These are phyloP conservation scores for Fusarium compactum DNA, from an alignment of 2,329 filamentous ascomycete genomes.

Conservation along the genomic window DNA sequence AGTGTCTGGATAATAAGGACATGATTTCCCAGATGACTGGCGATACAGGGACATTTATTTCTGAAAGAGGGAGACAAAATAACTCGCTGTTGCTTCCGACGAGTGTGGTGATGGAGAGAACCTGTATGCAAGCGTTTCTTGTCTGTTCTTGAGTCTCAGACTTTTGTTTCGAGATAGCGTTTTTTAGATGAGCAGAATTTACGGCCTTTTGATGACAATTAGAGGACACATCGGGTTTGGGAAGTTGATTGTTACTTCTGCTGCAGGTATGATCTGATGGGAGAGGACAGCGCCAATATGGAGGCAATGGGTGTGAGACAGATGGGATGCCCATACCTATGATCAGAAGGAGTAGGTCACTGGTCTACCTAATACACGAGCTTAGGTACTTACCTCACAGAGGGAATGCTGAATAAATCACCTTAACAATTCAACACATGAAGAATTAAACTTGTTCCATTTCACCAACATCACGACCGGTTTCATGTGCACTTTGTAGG, in stretches of 20 bases:
- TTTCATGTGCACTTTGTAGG: not conserved
- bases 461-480: not conserved
- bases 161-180: not conserved
- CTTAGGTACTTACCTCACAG: not conserved
- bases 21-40: not conserved
- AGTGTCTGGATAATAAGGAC: not conserved
- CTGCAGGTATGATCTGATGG: not conserved
- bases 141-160: not conserved
- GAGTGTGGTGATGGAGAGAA: not conserved
- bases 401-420: not conserved
- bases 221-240: constrained; percentile 2
- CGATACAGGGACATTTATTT: not conserved
- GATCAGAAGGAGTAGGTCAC: not conserved
- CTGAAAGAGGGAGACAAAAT: not conserved
- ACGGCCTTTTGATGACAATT: constrained; percentile 15
- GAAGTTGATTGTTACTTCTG: constrained; percentile 3
- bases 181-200: not conserved
- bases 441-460: not conserved
- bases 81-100: not conserved
- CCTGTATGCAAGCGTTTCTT: constrained; percentile 3
- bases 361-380: not conserved
- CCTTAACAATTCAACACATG: not conserved
- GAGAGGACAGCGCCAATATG: not conserved
- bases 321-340: not conserved
- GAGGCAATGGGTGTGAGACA: not conserved